phyloP scores from a whole-genome alignment of 2,329 filamentous ascomycete genomes.

The Dendryphion nanum region DNA sequence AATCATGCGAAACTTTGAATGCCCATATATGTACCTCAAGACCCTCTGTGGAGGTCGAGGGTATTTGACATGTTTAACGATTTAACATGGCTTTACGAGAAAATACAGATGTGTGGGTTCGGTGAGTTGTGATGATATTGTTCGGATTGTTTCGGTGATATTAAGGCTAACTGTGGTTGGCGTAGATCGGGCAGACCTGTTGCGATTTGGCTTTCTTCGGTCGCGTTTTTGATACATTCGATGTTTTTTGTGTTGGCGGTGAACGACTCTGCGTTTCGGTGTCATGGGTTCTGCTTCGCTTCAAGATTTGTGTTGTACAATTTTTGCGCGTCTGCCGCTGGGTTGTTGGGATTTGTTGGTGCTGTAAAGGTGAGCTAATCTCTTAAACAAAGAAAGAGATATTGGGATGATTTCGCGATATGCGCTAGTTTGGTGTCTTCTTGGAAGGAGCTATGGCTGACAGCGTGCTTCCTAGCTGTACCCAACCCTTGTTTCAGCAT shows the following conservation, averaged over 20 bases:
- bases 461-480: conserved; percentile 14
- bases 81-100: no score
- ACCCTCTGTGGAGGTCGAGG: no score
- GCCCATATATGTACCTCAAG: no score
- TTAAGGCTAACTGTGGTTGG: no score
- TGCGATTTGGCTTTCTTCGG: conserved; percentile 23
- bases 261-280: conserved; percentile 3
- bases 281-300: conserved; percentile 16
- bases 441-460: neutral
- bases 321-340: conserved; percentile 39
- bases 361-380: conserved; percentile 43
- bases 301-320: conserved; percentile 40
- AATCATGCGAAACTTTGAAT: no score
- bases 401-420: conserved; percentile 1
- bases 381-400: no score
- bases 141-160: neutral
- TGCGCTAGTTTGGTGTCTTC: conserved; percentile 1
- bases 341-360: conserved; percentile 43
- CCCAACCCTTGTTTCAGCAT: conserved; percentile 23
- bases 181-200: conserved; percentile 23
- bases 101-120: no score
- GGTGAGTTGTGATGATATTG: no score
- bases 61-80: no score
- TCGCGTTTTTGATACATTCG: conserved; percentile 26
- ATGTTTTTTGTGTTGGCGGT: conserved; percentile 24